Percentiles rank a stretch among this genome's conserved stretches.
phyloP scores from a whole-genome alignment of 352 stramenopile genomes.

The Plasmopara viticola region DNA sequence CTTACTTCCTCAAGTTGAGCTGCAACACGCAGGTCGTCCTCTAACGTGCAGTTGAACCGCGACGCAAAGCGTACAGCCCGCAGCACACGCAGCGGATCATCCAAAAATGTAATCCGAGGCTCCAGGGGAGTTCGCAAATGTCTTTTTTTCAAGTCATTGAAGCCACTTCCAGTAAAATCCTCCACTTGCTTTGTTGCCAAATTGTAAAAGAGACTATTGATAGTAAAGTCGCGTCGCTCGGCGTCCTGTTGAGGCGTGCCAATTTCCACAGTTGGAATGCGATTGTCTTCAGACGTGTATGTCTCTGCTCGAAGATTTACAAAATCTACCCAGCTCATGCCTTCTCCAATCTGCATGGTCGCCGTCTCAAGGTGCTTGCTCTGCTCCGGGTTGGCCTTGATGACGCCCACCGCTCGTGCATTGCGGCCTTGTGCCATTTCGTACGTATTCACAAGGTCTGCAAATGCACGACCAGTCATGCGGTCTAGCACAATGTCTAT shows the following conservation, averaged over 20 bases:
- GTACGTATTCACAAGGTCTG: slow-evolving; percentile 65
- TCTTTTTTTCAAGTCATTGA: slow-evolving; percentile 88
- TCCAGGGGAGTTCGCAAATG: slow-evolving; percentile 93
- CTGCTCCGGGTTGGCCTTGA: slow-evolving; percentile 88
- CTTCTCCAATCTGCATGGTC: slow-evolving; percentile 91
- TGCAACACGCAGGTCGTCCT: slow-evolving; percentile 74
- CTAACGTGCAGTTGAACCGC: slow-evolving; percentile 91
- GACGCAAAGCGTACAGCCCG: slow-evolving; percentile 94
- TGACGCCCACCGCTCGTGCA: slow-evolving; percentile 51
- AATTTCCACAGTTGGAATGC: slow-evolving; percentile 61
- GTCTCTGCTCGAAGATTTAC: slow-evolving; percentile 96
- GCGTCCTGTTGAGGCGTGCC: slow-evolving; percentile 86
- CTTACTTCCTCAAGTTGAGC: slow-evolving; percentile 45
- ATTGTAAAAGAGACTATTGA: slow-evolving; percentile 99
- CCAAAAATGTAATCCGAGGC: slow-evolving; percentile 91
- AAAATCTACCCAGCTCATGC: slow-evolving; percentile 92
- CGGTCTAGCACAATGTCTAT: slow-evolving; percentile 98
- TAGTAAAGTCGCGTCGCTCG: slow-evolving; percentile 94
- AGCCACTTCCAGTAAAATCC: slow-evolving; percentile 89
- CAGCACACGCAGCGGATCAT: slow-evolving; percentile 96
- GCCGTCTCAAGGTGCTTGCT: slow-evolving; percentile 98
- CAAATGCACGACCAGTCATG: slow-evolving; percentile 93
- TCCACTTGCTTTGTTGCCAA: slow-evolving; percentile 91
- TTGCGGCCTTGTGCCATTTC: slow-evolving; percentile 47
- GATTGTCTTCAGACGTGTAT: slow-evolving; percentile 82